Evolutionary conservation across 2,329 filamentous ascomycete genomes (phyloP).

Genomic region (Parafenestella ontariensis): DNA sequence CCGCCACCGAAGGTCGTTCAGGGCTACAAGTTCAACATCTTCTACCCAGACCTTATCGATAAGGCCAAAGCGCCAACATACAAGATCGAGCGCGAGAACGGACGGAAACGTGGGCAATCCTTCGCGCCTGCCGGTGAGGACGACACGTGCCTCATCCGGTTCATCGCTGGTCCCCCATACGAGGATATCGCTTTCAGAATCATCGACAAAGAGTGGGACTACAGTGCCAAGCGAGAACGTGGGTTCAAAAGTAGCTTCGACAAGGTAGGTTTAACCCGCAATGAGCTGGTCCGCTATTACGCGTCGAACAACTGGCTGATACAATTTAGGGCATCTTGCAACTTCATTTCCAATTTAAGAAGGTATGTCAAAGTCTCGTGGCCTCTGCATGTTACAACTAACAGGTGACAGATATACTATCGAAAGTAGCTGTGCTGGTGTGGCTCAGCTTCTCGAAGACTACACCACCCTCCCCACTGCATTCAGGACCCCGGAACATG

Average conservation of each 20-base stretch:
- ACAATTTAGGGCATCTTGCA: constrained; percentile 81
- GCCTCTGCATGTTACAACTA: constrained; percentile 16
- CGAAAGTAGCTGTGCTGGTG: constrained; percentile 53
- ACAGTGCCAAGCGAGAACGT: constrained; percentile 91
- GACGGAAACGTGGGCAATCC: constrained; percentile 86
- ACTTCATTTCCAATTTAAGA: constrained; percentile 98
- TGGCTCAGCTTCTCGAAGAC: not conserved
- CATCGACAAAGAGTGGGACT: constrained; percentile 99
- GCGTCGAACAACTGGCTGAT: constrained; percentile 34
- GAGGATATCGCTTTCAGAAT: constrained; percentile 97
- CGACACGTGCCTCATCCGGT: constrained; percentile 95
- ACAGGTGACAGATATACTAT: constrained; percentile 54
- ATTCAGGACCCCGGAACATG: not conserved
- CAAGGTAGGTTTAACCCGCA: constrained; percentile 71
- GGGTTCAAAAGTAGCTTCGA: constrained; percentile 98
- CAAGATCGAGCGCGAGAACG: constrained; percentile 92
- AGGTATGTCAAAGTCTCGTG: constrained; percentile 63
- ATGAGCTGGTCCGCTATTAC: not conserved
- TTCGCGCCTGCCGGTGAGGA: constrained; percentile 94
- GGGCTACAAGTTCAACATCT: constrained; percentile 99
- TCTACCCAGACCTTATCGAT: constrained; percentile 96
- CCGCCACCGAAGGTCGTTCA: constrained; percentile 97
- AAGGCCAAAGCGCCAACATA: constrained; percentile 94
- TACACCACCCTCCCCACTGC: constrained; percentile 1
- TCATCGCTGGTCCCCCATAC: constrained; percentile 93